phyloP scores from a whole-genome alignment of 345 rosid genomes.

The Pseudoturritis turrita region DNA sequence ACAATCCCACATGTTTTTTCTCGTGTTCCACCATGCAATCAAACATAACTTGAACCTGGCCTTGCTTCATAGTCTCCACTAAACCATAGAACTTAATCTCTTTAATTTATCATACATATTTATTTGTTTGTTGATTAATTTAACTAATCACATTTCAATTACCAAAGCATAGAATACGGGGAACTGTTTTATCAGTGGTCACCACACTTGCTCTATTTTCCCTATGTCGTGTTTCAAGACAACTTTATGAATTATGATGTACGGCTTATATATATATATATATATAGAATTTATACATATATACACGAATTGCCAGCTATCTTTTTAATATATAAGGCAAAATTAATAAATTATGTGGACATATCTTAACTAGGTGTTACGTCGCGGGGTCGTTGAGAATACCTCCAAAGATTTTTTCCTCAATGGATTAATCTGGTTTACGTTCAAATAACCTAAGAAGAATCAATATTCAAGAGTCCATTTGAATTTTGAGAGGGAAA shows the following conservation, averaged over 20 bases:
- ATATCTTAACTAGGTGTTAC: conserved; percentile 5
- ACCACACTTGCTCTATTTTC: not conserved
- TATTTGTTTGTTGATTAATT: not conserved
- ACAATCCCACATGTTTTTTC: conserved; percentile 30
- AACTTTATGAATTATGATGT: not conserved
- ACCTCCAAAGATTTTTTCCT: not conserved
- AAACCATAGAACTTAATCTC: not conserved
- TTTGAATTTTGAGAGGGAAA: not conserved
- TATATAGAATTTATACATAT: not conserved
- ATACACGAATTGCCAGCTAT: not conserved
- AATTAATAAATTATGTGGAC: not conserved
- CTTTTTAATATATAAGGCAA: not conserved
- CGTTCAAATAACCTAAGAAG: not conserved
- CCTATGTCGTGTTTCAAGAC: not conserved
- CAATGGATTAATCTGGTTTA: not conserved
- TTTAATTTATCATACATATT: not conserved
- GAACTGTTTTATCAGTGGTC: conserved; percentile 7
- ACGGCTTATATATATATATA: not conserved
- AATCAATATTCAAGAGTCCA: not conserved
- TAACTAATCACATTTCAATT: conserved; percentile 1
- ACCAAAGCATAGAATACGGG: conserved; percentile 15
- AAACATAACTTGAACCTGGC: conserved; percentile 34
- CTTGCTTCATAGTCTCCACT: conserved; percentile 18
- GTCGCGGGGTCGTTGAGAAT: not conserved
- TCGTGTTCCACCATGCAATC: conserved; percentile 31